A percentile compares a stretch with the other conserved stretches of the same genome.
Conservation (phyloP, 305 asterid species). For the Rubia balearica region DNA sequence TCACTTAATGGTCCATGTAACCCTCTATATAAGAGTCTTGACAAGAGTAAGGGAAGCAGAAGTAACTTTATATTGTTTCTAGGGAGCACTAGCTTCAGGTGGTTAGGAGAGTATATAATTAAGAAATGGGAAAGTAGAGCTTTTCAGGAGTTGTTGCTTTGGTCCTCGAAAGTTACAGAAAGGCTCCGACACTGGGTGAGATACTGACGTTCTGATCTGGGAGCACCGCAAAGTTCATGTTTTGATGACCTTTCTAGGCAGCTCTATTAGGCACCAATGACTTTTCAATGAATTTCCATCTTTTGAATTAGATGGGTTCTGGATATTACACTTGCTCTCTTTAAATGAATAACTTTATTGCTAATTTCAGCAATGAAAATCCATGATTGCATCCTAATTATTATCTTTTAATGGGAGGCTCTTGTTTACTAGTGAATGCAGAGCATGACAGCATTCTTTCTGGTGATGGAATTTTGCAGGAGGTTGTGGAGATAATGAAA, state of each 20-base stretch:
- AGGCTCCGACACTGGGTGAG: neutral
- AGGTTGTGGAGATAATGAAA: conserved; percentile 93
- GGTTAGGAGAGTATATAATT: neutral
- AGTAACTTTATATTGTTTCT: neutral
- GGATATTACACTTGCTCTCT: neutral
- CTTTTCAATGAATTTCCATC: neutral
- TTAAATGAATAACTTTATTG: neutral
- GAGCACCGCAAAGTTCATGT: neutral
- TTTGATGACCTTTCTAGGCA: conserved; percentile 4
- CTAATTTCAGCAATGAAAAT: neutral
- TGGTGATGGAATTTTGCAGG: conserved; percentile 42
- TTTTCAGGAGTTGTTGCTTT: conserved; percentile 2
- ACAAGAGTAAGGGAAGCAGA: neutral
- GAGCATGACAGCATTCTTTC: neutral
- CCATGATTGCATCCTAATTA: neutral
- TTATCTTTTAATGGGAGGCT: neutral
- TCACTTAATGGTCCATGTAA: neutral
- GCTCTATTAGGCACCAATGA: neutral
- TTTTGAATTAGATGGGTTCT: neutral
- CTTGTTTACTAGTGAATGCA: neutral
- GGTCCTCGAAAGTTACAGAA: neutral
- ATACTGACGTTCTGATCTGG: neutral
- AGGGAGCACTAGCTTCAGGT: neutral
- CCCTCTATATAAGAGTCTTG: neutral
- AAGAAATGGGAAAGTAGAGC: neutral